Percentiles rank a stretch among this genome's conserved stretches.
phyloP scores from a whole-genome alignment of 192 early-diverging fungal genomes.

The Coemansia sp. region DNA sequence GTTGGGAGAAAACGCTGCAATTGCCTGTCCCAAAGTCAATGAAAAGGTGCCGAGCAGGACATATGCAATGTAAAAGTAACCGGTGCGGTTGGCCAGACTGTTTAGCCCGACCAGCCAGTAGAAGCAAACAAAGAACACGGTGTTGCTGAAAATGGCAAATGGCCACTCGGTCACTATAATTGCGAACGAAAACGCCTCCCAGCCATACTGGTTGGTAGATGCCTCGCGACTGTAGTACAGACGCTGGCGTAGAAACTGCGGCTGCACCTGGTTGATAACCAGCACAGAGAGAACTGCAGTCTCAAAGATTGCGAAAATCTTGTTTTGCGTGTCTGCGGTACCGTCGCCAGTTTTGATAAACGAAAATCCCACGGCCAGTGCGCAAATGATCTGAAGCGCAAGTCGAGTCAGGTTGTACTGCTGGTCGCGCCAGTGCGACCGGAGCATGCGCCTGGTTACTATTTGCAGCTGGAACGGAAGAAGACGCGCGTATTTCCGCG shows the following conservation, averaged over 20 bases:
- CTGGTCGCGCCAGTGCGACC: slow-evolving; percentile 72
- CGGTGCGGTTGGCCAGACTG: slow-evolving; percentile 43
- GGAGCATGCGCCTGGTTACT: slow-evolving; percentile 66
- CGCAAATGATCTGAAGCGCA: slow-evolving; percentile 60
- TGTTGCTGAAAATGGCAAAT: slow-evolving; percentile 63
- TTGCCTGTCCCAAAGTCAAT: slow-evolving; percentile 68
- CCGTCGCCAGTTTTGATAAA: slow-evolving; percentile 66
- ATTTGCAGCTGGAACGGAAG: slow-evolving; percentile 57
- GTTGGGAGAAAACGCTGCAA: slow-evolving; percentile 67
- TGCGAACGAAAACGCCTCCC: slow-evolving; percentile 64
- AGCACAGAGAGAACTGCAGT: slow-evolving; percentile 67
- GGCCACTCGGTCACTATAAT: slow-evolving; percentile 72
- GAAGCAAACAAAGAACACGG: slow-evolving; percentile 69
- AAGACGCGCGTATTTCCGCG: slow-evolving; percentile 25
- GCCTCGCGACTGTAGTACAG: slow-evolving; percentile 68
- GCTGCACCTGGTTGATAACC: slow-evolving; percentile 70
- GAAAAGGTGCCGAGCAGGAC: slow-evolving; percentile 66
- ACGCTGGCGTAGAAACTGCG: slow-evolving; percentile 69
- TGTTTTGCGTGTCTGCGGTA: slow-evolving; percentile 64
- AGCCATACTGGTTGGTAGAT: slow-evolving; percentile 68
- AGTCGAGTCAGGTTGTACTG: slow-evolving; percentile 77
- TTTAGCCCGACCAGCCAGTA: slow-evolving; percentile 78
- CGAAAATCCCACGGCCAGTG: slow-evolving; percentile 72
- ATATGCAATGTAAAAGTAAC: slow-evolving; percentile 70
- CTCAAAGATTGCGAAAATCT: slow-evolving; percentile 73